Evolutionary conservation across 768 basidiomycete species (phyloP).

Genomic region (Pulveroboletus frians): DNA sequence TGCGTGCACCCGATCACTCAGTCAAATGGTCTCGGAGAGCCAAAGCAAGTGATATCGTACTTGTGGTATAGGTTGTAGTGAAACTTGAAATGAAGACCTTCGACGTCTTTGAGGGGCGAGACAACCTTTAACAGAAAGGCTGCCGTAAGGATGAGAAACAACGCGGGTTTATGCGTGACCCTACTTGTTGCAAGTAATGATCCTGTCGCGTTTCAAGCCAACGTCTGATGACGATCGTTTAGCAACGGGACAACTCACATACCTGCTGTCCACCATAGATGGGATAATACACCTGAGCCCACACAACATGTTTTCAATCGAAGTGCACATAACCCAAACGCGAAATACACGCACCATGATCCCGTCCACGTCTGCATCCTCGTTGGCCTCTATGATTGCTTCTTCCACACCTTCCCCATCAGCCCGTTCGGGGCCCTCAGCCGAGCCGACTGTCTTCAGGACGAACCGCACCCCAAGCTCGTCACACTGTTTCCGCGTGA

Average conservation of each 20-base stretch:
- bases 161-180: neutral
- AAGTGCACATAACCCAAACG: neutral
- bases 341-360: conserved; percentile 71
- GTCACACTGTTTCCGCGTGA: conserved; percentile 87
- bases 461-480: conserved; percentile 85
- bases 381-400: conserved; percentile 93
- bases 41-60: conserved; percentile 38
- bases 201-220: conserved; percentile 46
- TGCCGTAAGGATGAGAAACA: neutral
- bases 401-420: conserved; percentile 93
- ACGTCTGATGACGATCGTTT: conserved; percentile 1
- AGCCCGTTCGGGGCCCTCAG: conserved; percentile 37
- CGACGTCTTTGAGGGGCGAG: conserved; percentile 94
- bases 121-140: conserved; percentile 54
- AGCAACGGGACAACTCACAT: conserved; percentile 17
- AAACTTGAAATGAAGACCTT: conserved; percentile 95
- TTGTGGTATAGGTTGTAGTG: conserved; percentile 94
- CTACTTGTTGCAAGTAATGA: conserved; percentile 92
- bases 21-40: neutral
- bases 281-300: conserved; percentile 82
- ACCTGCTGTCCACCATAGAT: conserved; percentile 90
- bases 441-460: conserved; percentile 55
- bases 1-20: conserved; percentile 27
- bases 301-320: neutral
- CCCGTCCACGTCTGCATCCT: conserved; percentile 77